Conservation (phyloP, 768 basidiomycete genomes). For the Rhodosporidiobolus odoratus region DNA sequence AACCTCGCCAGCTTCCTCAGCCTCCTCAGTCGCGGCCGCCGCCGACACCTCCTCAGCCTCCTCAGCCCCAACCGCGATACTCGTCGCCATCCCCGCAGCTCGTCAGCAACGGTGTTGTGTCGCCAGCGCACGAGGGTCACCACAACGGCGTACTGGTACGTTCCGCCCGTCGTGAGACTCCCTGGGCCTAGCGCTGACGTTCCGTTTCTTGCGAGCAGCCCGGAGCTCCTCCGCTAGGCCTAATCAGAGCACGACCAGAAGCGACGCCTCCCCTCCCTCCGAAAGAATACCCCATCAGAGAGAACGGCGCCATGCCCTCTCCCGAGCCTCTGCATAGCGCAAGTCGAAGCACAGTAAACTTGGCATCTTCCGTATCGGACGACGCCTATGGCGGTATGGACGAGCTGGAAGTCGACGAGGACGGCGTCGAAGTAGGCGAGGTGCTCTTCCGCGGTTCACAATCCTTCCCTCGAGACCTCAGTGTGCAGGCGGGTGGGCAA, state of each 20-base stretch:
- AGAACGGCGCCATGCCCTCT: background rate
- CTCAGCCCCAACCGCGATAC: too few species aligned
- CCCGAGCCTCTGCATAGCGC: background rate
- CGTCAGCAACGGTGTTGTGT: too few species aligned
- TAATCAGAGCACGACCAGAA: background rate
- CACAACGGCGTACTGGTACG: too few species aligned
- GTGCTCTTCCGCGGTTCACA: slow-evolving; percentile 28
- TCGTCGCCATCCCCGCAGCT: too few species aligned
- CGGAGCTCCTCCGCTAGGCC: slow-evolving; percentile 15
- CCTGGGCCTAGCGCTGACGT: too few species aligned
- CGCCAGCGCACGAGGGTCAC: too few species aligned
- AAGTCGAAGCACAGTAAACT: background rate
- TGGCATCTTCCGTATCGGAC: background rate
- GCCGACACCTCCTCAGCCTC: too few species aligned
- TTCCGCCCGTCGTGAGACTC: too few species aligned
- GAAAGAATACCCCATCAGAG: too few species aligned
- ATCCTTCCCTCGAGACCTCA: background rate
- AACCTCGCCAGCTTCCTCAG: too few species aligned
- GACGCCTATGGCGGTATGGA: slow-evolving; percentile 33
- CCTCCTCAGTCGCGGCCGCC: too few species aligned
- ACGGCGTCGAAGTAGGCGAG: slow-evolving; percentile 17
- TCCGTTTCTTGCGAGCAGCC: too few species aligned
- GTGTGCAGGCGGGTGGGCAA: background rate
- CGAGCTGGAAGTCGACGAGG: background rate
- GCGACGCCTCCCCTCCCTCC: slow-evolving; percentile 21